phyloP scores from a whole-genome alignment of 2,329 filamentous ascomycete species.

The Grosmannia clavigera region DNA sequence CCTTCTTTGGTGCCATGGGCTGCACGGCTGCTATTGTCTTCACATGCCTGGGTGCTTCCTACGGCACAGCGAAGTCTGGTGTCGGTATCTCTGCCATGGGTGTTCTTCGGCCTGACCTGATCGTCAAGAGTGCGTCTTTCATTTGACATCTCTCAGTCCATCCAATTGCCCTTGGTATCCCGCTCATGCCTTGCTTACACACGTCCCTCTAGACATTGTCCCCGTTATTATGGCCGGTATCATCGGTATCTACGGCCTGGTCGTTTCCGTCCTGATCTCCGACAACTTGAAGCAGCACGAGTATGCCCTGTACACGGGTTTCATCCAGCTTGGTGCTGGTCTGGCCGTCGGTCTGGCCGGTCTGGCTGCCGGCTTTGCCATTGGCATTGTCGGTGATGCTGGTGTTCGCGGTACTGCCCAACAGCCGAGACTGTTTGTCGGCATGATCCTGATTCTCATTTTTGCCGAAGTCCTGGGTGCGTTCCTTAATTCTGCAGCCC shows the following conservation, averaged over 20 bases:
- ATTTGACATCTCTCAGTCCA: not conserved
- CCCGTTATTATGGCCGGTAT: constrained; percentile 99
- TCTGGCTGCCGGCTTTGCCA: constrained; percentile 75
- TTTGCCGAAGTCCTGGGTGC: constrained; percentile 96
- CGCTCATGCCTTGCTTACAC: not conserved
- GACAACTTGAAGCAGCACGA: constrained; percentile 61
- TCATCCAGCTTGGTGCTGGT: constrained; percentile 78
- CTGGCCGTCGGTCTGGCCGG: constrained; percentile 71
- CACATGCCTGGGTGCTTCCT: constrained; percentile 62
- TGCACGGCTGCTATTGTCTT: constrained; percentile 56
- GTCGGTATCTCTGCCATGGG: constrained; percentile 98
- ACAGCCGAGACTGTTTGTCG: constrained; percentile 79
- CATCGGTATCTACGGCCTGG: constrained; percentile 95
- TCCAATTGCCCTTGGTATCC: not conserved
- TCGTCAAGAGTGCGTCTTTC: constrained; percentile 82
- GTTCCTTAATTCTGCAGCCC: constrained; percentile 22
- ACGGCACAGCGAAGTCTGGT: constrained; percentile 98
- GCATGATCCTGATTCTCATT: constrained; percentile 99
- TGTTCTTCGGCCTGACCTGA: constrained; percentile 93
- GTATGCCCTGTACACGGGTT: constrained; percentile 61
- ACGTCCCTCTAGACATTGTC: constrained; percentile 72
- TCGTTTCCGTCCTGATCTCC: constrained; percentile 79
- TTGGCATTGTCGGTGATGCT: constrained; percentile 79
- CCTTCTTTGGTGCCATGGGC: constrained; percentile 96
- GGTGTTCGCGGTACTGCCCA: constrained; percentile 80